phyloP scores from a whole-genome alignment of 495 filamentous ascomycete species.

The Daldinia childiae region DNA sequence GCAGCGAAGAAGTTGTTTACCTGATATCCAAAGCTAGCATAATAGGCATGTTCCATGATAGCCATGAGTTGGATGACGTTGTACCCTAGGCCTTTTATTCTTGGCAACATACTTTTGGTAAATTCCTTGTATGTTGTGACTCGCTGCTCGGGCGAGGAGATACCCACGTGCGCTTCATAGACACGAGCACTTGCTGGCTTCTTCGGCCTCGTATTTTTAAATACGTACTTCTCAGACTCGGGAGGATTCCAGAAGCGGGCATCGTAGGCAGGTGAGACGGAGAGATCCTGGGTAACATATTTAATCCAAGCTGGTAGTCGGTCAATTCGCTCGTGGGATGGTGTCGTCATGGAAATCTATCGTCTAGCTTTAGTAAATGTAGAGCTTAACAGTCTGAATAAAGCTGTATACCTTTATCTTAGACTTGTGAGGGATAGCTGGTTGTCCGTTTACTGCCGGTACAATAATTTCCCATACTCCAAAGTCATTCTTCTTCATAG shows the following conservation, averaged over 20 bases:
- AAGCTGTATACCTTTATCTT: slow-evolving; percentile 82
- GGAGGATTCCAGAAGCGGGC: slow-evolving; percentile 98
- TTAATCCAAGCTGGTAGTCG: slow-evolving; percentile 96
- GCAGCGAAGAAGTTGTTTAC: slow-evolving; percentile 99
- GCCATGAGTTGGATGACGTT: slow-evolving; percentile 99
- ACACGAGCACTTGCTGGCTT: slow-evolving; percentile 88
- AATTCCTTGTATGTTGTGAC: slow-evolving; percentile 98
- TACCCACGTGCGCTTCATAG: slow-evolving; percentile 98
- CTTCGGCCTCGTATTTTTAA: slow-evolving; percentile 82
- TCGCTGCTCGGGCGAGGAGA: slow-evolving; percentile 87
- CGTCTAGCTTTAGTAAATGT: slow-evolving; percentile 31
- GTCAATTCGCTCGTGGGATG: slow-evolving; percentile 81
- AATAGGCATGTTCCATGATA: slow-evolving; percentile 99
- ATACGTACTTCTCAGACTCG: slow-evolving; percentile 73
- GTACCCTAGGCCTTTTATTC: slow-evolving; percentile 91
- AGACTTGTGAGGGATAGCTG: slow-evolving; percentile 88
- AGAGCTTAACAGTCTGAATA: slow-evolving; percentile 4
- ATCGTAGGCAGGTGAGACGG: slow-evolving; percentile 89
- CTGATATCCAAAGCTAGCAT: slow-evolving; percentile 98
- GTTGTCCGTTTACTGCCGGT: slow-evolving; percentile 73
- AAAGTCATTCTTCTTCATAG: slow-evolving; percentile 84
- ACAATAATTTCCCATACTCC: slow-evolving; percentile 89
- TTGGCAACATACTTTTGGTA: slow-evolving; percentile 87
- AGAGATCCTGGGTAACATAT: slow-evolving; percentile 91
- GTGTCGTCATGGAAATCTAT: slow-evolving; percentile 86